Evolutionary conservation across 805 yeast genomes (phyloP), one percentile per base, ranked within the genome.

Genomic region (Yarrowia bubula): DNA sequence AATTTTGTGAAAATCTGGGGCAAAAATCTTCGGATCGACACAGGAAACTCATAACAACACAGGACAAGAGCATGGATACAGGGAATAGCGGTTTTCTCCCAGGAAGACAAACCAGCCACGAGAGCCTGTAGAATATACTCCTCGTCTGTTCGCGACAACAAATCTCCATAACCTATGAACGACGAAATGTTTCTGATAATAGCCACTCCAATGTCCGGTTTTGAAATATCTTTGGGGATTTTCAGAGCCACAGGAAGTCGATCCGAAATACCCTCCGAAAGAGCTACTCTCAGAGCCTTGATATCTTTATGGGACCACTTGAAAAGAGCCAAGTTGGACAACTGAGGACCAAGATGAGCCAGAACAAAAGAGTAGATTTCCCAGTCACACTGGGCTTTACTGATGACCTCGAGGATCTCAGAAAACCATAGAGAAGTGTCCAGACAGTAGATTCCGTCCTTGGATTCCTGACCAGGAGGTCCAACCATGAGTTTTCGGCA

Each of bases 21-120:
- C 39, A 90, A 72, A 69, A 79, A 87, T 70, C 87, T 86, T 72
- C 87, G 88, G 65, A 92, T 80, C 0, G 93, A 84, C 10, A 80
- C 72, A 0, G 96, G 96, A 38, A 89, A 79, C 72, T 90, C 96
- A 73, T 88, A 90, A 72, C 96, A 88, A 69, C 93, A 88, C 2
- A 88, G 80, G 5, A 88, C 85, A 66, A 92, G 77, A 47, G 87
- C 86, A 69, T 90, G 91, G 33, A 92, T 83, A 68, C 91, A 84
- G 2, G 96, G 91, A 39, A 87, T 83, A 0, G 91, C 89, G 0
- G 96, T 85, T 67, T 84, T 84, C 67, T 90, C 91, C 90, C 92
- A 88, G 0, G 91, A 85, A 0, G 85, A 65, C 14, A 70, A 65
- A 18, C 89, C 89, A 53, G 80, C 76, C 8, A 86, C 78, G 37